A percentile compares a stretch with the other conserved stretches of the same genome.
Conservation (phyloP, 495 filamentous ascomycete species). For the Penicillium ochrochloron region DNA sequence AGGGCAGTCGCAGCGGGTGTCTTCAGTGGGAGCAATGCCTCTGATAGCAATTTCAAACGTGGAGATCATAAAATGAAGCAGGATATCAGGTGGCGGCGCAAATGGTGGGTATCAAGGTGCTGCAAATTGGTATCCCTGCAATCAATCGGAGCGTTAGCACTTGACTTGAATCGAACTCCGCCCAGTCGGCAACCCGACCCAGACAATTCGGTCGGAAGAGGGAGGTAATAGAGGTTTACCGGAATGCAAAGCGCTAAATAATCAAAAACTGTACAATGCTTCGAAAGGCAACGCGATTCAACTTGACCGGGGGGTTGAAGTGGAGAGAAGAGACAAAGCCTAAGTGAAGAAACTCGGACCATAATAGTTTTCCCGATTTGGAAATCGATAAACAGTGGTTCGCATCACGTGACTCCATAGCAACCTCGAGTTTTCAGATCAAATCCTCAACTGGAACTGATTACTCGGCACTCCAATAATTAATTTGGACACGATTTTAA, state of each 20-base stretch:
- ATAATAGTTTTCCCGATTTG: conserved; percentile 46
- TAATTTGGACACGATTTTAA: not conserved
- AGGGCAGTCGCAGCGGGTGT: conserved; percentile 21
- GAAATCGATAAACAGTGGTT: conserved; percentile 53
- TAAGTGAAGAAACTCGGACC: conserved; percentile 29
- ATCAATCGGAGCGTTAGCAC: conserved; percentile 24
- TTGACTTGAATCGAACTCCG: conserved; percentile 11
- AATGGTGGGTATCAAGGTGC: conserved; percentile 32
- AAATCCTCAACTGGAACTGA: not conserved
- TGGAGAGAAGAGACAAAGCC: conserved; percentile 30
- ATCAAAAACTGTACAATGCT: conserved; percentile 35
- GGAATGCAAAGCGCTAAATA: conserved; percentile 39
- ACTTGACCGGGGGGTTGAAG: conserved; percentile 26
- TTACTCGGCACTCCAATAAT: not conserved
- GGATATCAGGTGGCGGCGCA: conserved; percentile 20
- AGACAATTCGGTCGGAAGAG: conserved; percentile 15
- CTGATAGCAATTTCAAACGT: conserved; percentile 28
- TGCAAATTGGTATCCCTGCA: conserved; percentile 40
- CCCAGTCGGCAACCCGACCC: conserved; percentile 29
- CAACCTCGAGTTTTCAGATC: conserved; percentile 4
- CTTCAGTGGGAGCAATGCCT: conserved; percentile 15
- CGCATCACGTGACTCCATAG: conserved; percentile 28
- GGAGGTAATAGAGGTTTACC: conserved; percentile 18
- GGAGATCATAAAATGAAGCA: conserved; percentile 26
- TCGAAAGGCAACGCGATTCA: conserved; percentile 20